Percentiles rank a stretch among this genome's conserved stretches.
Conservation (phyloP, 2,329 filamentous ascomycete genomes). For the Epichloe scottii region DNA sequence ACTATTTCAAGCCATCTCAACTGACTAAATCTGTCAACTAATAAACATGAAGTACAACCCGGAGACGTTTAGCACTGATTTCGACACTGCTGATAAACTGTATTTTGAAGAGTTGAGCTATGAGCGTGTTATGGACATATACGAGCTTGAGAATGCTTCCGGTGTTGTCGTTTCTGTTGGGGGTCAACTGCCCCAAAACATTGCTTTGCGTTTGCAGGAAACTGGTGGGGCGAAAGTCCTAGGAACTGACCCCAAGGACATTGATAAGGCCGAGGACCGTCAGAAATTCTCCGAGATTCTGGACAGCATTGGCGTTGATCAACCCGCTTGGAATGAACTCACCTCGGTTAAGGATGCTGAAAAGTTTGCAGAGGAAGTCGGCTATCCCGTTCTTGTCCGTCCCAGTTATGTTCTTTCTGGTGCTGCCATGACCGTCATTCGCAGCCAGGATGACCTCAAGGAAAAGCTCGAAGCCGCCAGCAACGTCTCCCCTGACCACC, state of each 20-base stretch:
- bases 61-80: conserved; percentile 73
- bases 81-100: conserved; percentile 76
- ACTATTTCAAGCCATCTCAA: too few relatives aligned
- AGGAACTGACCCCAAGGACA: conserved; percentile 84
- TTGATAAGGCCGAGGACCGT: conserved; percentile 94
- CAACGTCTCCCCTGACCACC: conserved; percentile 88
- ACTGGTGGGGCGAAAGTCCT: conserved; percentile 80
- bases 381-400: conserved; percentile 89
- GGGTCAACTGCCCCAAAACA: conserved; percentile 94
- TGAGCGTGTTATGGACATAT: conserved; percentile 97
- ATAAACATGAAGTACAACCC: conserved; percentile 47
- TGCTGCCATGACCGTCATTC: conserved; percentile 96
- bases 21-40: neutral
- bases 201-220: conserved; percentile 87
- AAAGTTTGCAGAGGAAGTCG: conserved; percentile 70
- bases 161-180: conserved; percentile 94
- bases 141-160: conserved; percentile 74
- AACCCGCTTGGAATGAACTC: conserved; percentile 96
- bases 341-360: conserved; percentile 83
- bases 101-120: conserved; percentile 98
- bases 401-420: conserved; percentile 94
- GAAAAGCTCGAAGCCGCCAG: conserved; percentile 87
- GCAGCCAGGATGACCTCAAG: conserved; percentile 75
- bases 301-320: conserved; percentile 91
- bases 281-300: conserved; percentile 98